phyloP scores from a whole-genome alignment of 1,284 basidiomycete species.

The Stygiomarasmius scandens region DNA sequence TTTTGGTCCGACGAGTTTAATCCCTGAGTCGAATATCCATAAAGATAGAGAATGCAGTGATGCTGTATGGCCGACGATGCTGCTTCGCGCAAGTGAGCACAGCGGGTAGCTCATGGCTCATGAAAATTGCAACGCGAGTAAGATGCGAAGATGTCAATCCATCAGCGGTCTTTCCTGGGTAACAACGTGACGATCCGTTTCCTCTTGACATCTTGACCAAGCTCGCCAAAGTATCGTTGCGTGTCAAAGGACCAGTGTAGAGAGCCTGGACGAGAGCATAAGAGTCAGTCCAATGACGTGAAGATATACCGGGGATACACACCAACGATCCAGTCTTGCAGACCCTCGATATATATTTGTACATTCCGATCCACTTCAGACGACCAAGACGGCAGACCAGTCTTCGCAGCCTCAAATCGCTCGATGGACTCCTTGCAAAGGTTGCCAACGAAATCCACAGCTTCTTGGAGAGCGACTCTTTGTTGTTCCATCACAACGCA shows the following conservation, averaged over 20 bases:
- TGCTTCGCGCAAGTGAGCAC: too few species aligned
- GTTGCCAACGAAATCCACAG: constrained; percentile 60
- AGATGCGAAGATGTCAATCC: too few species aligned
- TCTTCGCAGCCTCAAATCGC: constrained; percentile 50
- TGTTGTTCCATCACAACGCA: constrained; percentile 63
- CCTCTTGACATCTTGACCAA: constrained; percentile 50
- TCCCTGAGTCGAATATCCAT: too few species aligned
- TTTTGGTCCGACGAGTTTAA: too few species aligned
- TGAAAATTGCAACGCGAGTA: too few species aligned
- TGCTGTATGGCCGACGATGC: too few species aligned
- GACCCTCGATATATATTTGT: constrained; percentile 53
- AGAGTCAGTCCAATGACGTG: too few species aligned
- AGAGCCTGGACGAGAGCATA: too few species aligned
- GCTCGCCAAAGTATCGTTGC: constrained; percentile 61
- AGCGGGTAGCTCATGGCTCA: too few species aligned
- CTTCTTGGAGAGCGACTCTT: constrained; percentile 54
- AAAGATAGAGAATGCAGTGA: too few species aligned
- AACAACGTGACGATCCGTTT: constrained; percentile 50
- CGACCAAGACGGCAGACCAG: constrained; percentile 58
- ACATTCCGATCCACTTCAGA: constrained; percentile 56
- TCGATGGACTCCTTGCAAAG: constrained; percentile 61
- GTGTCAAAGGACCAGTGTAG: constrained; percentile 63
- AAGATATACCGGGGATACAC: too few species aligned
- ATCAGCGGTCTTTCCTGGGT: constrained; percentile 22
- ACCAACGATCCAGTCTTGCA: constrained; percentile 64